Evolutionary conservation across 2,329 filamentous ascomycete species (phyloP).

Genomic region (Fusarium tuaranense): DNA sequence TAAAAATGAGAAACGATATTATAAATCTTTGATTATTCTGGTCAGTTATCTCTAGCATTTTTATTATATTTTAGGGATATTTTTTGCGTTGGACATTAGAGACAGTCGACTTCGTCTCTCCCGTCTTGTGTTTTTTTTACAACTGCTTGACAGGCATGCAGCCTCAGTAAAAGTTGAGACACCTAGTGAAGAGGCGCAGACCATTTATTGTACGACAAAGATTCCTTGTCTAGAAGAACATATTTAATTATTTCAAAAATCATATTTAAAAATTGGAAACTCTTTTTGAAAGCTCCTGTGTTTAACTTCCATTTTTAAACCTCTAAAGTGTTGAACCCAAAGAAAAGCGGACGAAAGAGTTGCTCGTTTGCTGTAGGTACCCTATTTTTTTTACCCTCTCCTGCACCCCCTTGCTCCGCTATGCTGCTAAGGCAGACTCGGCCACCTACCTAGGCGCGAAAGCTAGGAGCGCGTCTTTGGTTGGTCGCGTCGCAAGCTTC

Average conservation of each 20-base stretch:
- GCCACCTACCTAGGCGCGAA: background rate
- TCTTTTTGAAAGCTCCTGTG: background rate
- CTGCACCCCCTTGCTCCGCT: background rate
- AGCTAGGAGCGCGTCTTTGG: conserved; percentile 32
- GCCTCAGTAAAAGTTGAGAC: background rate
- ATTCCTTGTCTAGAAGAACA: background rate
- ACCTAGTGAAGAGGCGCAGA: background rate
- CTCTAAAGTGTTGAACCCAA: background rate
- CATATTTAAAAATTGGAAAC: background rate
- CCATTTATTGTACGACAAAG: background rate
- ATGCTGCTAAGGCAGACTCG: conserved; percentile 39
- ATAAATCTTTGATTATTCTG: too few relatives aligned
- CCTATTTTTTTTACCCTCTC: background rate
- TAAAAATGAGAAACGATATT: too few relatives aligned
- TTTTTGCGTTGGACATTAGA: too few relatives aligned
- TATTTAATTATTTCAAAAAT: background rate
- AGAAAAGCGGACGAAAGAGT: background rate
- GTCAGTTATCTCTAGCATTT: too few relatives aligned
- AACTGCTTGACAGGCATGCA: background rate
- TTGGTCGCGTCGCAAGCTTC: conserved; percentile 45
- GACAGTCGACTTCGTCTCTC: too few relatives aligned
- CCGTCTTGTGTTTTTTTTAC: too few relatives aligned
- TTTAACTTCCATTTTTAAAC: background rate
- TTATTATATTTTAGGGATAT: too few relatives aligned
- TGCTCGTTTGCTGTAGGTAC: background rate